Evolutionary conservation across 2,329 filamentous ascomycete genomes (phyloP).

Genomic region (Microcera coccophila): DNA sequence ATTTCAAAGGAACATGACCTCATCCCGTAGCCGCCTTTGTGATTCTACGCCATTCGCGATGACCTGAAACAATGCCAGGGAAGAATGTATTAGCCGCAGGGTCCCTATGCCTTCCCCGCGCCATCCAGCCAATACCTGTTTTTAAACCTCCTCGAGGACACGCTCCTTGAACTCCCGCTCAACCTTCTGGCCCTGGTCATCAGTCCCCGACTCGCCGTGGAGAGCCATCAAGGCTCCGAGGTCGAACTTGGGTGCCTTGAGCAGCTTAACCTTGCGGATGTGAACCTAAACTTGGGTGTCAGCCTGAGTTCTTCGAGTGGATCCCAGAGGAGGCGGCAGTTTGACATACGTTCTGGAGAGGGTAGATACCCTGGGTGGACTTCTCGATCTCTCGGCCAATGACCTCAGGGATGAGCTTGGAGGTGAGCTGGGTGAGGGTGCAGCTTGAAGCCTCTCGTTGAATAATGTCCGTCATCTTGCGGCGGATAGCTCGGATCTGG

Average conservation of each 20-base stretch:
- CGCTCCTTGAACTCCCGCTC: conserved; percentile 99
- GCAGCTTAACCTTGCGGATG: conserved; percentile 99
- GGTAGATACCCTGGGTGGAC: conserved; percentile 98
- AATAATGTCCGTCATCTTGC: conserved; percentile 99
- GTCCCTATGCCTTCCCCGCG: conserved; percentile 31
- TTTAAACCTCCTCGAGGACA: conserved; percentile 91
- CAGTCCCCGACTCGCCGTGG: conserved; percentile 93
- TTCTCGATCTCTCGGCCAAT: conserved; percentile 99
- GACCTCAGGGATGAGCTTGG: conserved; percentile 98
- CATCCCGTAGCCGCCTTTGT: conserved; percentile 40
- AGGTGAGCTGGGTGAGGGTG: conserved; percentile 92
- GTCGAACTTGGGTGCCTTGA: conserved; percentile 99
- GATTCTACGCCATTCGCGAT: conserved; percentile 44
- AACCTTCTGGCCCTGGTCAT: conserved; percentile 97
- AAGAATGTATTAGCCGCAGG: conserved; percentile 33
- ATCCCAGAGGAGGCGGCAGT: no score
- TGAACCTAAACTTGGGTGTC: conserved; percentile 87
- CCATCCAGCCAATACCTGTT: conserved; percentile 28
- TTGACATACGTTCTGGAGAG: conserved; percentile 89
- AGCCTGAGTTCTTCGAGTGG: no score
- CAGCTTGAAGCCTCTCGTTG: conserved; percentile 90
- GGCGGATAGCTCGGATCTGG: conserved; percentile 95
- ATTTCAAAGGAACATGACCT: conserved; percentile 39
- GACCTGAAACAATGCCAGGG: conserved; percentile 41
- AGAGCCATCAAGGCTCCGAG: conserved; percentile 92